A percentile compares a stretch with the other conserved stretches of the same genome.
Evolutionary conservation across 306 rosid species (phyloP).

Genomic region (Ceratonia siliqua): DNA sequence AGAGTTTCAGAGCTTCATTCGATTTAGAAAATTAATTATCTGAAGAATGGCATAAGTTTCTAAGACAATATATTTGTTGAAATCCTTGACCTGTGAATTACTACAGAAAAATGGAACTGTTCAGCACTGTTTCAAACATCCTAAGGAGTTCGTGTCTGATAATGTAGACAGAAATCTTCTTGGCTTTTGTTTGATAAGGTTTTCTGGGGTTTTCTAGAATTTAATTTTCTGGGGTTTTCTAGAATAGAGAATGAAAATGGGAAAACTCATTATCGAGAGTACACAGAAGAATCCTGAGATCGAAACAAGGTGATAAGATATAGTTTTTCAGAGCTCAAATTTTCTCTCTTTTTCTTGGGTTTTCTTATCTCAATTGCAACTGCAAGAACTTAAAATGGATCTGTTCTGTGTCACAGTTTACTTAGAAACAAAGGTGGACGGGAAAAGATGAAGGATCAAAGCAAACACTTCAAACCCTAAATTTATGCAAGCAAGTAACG

Average conservation of each 20-base stretch:
- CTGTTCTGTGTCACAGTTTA: neutral
- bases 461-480: slow-evolving; percentile 25
- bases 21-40: no score
- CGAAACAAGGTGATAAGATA: neutral
- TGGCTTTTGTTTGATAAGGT: slow-evolving; percentile 16
- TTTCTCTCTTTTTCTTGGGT: neutral
- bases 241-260: neutral
- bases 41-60: no score
- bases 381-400: neutral
- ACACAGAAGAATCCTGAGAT: neutral
- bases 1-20: neutral
- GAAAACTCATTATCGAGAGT: neutral
- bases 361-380: neutral
- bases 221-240: neutral
- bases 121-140: slow-evolving; percentile 26
- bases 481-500: neutral
- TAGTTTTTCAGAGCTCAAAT: neutral
- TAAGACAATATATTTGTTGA: neutral
- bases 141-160: neutral
- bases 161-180: neutral
- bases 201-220: neutral
- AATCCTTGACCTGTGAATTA: neutral
- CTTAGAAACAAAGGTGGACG: neutral
- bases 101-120: neutral
- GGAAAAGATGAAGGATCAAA: neutral